Base-by-base conservation (phyloP, 2,329 filamentous ascomycete genomes). In the Colletotrichum sp. region DNA sequence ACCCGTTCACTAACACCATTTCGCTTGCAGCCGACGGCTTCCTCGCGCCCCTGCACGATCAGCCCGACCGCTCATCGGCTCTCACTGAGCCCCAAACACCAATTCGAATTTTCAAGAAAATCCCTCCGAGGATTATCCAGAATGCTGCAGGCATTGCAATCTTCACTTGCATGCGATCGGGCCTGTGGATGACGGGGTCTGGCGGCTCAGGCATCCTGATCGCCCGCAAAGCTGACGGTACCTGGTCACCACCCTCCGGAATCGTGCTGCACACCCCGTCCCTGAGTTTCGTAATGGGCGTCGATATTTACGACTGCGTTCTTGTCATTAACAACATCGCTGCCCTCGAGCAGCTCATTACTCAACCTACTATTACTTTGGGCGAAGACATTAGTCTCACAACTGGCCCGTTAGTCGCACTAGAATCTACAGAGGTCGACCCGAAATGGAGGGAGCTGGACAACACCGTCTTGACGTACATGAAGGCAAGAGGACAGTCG, bases 231-330 rank as follows among this genome's bases (percentile, higher is more conserved):
- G 93, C 94, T 28, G 96, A 98, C 79, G 96, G 96, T 8, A 93
- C 93, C 78, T 98, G 96, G 96, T 97, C 95, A 78, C 95, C 96
- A 10, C 96, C 96, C 0, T 98, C 95, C 0, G 96, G 95, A 64
- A 96, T 99, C 79, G 91, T 98, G 87, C 90, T 98, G 63, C 96
- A 99, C 82, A 98, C 96, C 0, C 92, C 95, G 1, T 95, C 94
- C 1, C 89, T 98, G 39, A 96, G 96, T 44, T 98, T 99, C 82
- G 91, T 98, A 69, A 93, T 96, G 7, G 96, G 96, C 4, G 94
- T 98, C 55, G 96, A 99, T 82, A 96, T 98, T 36, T 99, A 98
- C 87, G 96, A 99, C 84, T 98, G 96, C 81, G 94, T 99, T 16
- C 90, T 98, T 10, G 94, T 98, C 44, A 96, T 98, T 82, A 98